Conservation (phyloP, 768 basidiomycete genomes). For the Auricularia sp. region DNA sequence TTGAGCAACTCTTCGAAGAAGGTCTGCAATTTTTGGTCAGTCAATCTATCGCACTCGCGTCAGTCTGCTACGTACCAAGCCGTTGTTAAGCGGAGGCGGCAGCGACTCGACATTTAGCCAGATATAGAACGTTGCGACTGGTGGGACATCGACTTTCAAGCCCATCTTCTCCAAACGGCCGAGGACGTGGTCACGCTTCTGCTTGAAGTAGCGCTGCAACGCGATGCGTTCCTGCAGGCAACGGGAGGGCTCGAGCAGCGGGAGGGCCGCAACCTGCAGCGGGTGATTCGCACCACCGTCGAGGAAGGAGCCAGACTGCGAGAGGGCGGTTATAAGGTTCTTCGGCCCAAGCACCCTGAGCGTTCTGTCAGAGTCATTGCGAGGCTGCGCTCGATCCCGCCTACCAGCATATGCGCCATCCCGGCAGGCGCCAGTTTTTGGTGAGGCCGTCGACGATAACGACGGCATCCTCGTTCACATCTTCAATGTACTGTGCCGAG, state of each 20-base stretch:
- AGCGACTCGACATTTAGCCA: slow-evolving; percentile 82
- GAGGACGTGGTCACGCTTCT: slow-evolving; percentile 85
- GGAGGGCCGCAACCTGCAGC: slow-evolving; percentile 84
- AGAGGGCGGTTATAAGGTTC: slow-evolving; percentile 77
- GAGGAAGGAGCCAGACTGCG: slow-evolving; percentile 79
- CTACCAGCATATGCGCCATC: slow-evolving; percentile 79
- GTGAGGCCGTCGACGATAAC: slow-evolving; percentile 89
- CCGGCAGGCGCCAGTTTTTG: slow-evolving; percentile 94
- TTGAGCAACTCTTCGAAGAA: slow-evolving; percentile 94
- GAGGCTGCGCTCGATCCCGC: background rate
- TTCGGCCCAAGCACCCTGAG: slow-evolving; percentile 77
- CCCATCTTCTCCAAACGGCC: slow-evolving; percentile 68
- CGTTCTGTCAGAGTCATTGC: background rate
- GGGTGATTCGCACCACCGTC: slow-evolving; percentile 94
- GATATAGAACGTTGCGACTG: slow-evolving; percentile 83
- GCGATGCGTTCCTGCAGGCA: slow-evolving; percentile 69
- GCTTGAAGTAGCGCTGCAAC: slow-evolving; percentile 83
- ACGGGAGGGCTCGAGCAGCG: slow-evolving; percentile 62
- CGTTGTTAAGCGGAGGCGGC: slow-evolving; percentile 77
- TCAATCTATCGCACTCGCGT: background rate
- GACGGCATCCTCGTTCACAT: slow-evolving; percentile 79
- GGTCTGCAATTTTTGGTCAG: slow-evolving; percentile 32
- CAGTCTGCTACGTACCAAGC: slow-evolving; percentile 43
- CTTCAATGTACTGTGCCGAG: slow-evolving; percentile 74
- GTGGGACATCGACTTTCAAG: slow-evolving; percentile 67